Conservation (phyloP, 2,329 filamentous ascomycete genomes). For the Escovopsis sp. region DNA sequence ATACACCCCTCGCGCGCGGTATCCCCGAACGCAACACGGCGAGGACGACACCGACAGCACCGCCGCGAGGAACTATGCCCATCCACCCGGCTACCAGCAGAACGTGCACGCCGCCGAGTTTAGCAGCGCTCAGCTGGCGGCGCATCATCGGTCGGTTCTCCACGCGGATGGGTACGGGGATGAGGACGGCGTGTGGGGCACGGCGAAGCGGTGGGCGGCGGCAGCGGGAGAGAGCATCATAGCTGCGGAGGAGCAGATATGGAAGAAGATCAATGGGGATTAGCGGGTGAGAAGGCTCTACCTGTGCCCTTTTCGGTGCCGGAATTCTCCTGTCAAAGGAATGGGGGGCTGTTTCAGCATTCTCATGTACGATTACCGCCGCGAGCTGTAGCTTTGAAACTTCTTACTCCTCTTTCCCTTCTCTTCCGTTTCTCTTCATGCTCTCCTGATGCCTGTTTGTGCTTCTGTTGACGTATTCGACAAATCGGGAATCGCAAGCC, state of each 20-base stretch:
- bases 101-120: slow-evolving; percentile 37
- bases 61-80: slow-evolving; percentile 17
- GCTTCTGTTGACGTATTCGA: no score
- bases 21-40: background rate
- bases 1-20: no score
- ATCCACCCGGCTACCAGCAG: slow-evolving; percentile 42
- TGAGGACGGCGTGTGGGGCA: slow-evolving; percentile 34
- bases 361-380: no score
- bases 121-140: slow-evolving; percentile 29
- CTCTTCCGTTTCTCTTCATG: no score
- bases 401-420: no score
- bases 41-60: slow-evolving; percentile 10
- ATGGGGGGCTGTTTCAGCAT: no score
- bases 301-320: no score
- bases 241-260: slow-evolving; percentile 44
- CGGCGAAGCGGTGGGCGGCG: slow-evolving; percentile 41
- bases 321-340: no score
- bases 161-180: slow-evolving; percentile 12
- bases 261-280: slow-evolving; percentile 47
- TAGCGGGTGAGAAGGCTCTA: no score
- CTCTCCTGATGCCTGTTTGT: no score
- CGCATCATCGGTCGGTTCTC: slow-evolving; percentile 20
- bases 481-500: no score
- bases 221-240: slow-evolving; percentile 41
- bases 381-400: no score